Conservation (phyloP, 306 rosid species). For the Carpinus fangiana region DNA sequence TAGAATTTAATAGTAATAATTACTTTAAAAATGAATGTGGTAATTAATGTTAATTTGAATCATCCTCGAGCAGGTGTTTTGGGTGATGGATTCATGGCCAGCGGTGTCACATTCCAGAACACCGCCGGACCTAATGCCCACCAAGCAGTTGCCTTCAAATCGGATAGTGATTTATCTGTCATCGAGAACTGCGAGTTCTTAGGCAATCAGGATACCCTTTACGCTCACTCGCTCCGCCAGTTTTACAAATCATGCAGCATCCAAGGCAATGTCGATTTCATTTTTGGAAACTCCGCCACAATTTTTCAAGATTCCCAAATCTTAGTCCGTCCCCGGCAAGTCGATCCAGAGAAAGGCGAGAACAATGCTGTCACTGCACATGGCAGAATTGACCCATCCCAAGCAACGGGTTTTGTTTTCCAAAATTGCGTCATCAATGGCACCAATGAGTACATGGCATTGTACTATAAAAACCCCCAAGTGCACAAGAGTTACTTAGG, state of each 20-base stretch:
- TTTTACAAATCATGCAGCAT: conserved; percentile 77
- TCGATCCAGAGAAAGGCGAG: conserved; percentile 61
- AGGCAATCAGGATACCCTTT: conserved; percentile 90
- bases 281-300: conserved; percentile 81
- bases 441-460: too few relatives aligned
- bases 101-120: conserved; percentile 66
- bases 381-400: conserved; percentile 81
- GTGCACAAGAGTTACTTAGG: conserved; percentile 65
- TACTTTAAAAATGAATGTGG: too few relatives aligned
- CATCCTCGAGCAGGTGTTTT: conserved; percentile 48
- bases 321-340: conserved; percentile 56
- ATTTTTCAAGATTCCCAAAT: conserved; percentile 63
- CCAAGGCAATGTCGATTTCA: conserved; percentile 79
- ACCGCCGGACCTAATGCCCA: conserved; percentile 89
- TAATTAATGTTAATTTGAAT: neutral
- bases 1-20: too few relatives aligned
- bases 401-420: conserved; percentile 75
- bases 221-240: conserved; percentile 82
- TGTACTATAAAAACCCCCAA: too few relatives aligned
- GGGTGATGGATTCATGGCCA: conserved; percentile 97
- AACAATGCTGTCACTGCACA: conserved; percentile 74
- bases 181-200: conserved; percentile 69
- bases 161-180: conserved; percentile 69
- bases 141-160: conserved; percentile 93
- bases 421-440: conserved; percentile 71